These are phyloP conservation scores for Phycomyces nitens DNA, from an alignment of 192 early-diverging fungal species.

Conservation along the genomic window DNA sequence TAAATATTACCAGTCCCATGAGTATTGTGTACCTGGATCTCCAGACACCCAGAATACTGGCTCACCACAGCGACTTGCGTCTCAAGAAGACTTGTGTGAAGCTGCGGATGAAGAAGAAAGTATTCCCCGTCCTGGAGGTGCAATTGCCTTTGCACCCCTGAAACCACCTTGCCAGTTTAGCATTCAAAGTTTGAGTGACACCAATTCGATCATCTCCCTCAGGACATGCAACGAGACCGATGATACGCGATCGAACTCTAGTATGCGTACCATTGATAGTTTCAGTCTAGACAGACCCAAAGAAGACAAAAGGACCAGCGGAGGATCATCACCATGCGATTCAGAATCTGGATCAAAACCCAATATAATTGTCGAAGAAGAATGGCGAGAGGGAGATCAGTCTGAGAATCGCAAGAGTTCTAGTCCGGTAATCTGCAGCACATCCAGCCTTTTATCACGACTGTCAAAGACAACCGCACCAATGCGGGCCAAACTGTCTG, in stretches of 20 bases:
- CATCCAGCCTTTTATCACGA: conserved; percentile 26
- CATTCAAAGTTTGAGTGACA: conserved; percentile 16
- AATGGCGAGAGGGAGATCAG: neutral
- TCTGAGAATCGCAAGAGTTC: conserved; percentile 3
- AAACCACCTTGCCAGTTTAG: conserved; percentile 13
- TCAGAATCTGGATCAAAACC: conserved; percentile 9
- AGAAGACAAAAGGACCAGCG: conserved; percentile 13
- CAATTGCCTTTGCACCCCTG: conserved; percentile 1
- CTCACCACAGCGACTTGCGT: neutral
- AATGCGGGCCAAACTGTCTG: conserved; percentile 32
- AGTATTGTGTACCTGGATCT: neutral
- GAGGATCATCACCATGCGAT: conserved; percentile 1
- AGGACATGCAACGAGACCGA: conserved; percentile 29
- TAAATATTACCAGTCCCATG: conserved; percentile 12
- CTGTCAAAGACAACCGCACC: conserved; percentile 35
- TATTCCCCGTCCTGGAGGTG: neutral
- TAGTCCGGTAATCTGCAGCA: conserved; percentile 2
- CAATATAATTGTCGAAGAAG: neutral
- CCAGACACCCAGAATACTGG: too few relatives aligned
- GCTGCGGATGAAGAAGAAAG: conserved; percentile 7
- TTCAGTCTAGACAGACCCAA: conserved; percentile 12
- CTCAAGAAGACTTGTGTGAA: neutral
- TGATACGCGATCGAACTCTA: conserved; percentile 21
- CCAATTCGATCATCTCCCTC: conserved; percentile 22
- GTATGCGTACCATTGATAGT: conserved; percentile 16